Evolutionary conservation across 805 yeast species (phyloP).

Genomic region (Wickerhamomyces silvicola): DNA sequence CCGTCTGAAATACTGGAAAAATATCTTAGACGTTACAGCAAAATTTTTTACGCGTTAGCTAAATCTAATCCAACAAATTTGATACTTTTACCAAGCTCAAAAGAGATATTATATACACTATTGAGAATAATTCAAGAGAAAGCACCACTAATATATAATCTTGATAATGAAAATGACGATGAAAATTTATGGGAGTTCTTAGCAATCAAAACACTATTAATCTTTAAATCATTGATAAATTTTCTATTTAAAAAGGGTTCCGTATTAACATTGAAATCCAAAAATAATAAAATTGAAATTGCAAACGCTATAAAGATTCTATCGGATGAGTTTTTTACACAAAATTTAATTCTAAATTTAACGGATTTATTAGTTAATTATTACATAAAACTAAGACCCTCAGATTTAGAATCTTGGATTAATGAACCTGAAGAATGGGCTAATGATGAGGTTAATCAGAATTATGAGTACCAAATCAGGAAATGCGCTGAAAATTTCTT

Average conservation of each 20-base stretch:
- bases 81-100: slow-evolving; percentile 57
- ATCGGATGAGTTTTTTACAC: slow-evolving; percentile 50
- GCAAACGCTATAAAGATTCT: slow-evolving; percentile 48
- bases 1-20: slow-evolving; percentile 47
- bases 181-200: slow-evolving; percentile 67
- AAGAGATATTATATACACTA: slow-evolving; percentile 53
- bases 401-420: slow-evolving; percentile 77
- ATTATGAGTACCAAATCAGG: slow-evolving; percentile 79
- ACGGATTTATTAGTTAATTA: slow-evolving; percentile 63
- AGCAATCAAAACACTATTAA: slow-evolving; percentile 56
- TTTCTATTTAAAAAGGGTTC: slow-evolving; percentile 64
- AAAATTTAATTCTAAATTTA: slow-evolving; percentile 46
- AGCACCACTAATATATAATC: slow-evolving; percentile 58
- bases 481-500: slow-evolving; percentile 85
- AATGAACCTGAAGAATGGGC: slow-evolving; percentile 92
- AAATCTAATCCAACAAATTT: slow-evolving; percentile 63
- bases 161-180: slow-evolving; percentile 42
- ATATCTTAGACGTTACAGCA: slow-evolving; percentile 68
- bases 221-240: slow-evolving; percentile 58
- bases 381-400: slow-evolving; percentile 68
- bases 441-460: slow-evolving; percentile 66
- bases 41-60: slow-evolving; percentile 58
- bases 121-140: slow-evolving; percentile 55
- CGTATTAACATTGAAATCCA: slow-evolving; percentile 50
- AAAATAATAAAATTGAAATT: slow-evolving; percentile 59